These are phyloP conservation scores for Triadica sebifera DNA, from an alignment of 345 rosid species.

Conservation along the genomic window DNA sequence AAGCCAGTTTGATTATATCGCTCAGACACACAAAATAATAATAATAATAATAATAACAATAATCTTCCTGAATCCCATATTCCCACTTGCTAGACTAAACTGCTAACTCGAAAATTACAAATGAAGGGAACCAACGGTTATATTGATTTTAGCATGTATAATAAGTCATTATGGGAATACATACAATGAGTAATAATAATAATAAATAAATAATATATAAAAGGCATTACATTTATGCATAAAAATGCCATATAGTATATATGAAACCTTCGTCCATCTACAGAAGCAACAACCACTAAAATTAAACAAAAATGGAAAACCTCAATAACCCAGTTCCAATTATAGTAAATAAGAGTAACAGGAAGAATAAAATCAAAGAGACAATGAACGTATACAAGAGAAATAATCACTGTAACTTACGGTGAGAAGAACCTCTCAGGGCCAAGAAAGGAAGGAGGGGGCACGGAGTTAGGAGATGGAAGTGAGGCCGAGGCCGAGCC, in stretches of 20 bases:
- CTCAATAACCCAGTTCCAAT: not conserved
- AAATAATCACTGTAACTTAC: conserved; percentile 35
- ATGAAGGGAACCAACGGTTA: not conserved
- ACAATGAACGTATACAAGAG: not conserved
- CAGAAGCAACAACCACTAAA: not conserved
- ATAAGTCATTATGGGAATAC: not conserved
- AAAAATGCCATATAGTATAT: not conserved
- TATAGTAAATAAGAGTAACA: not conserved
- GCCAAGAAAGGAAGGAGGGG: conserved; percentile 37
- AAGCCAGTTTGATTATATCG: not conserved
- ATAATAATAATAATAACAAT: too few relatives aligned
- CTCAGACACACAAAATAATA: too few relatives aligned
- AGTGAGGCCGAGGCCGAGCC: conserved; percentile 36
- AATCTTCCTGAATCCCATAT: not conserved
- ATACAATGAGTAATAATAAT: not conserved
- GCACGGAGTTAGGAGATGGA: conserved; percentile 31
- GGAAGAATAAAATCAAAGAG: not conserved
- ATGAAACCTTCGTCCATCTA: not conserved
- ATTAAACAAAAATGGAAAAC: not conserved
- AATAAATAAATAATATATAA: too few relatives aligned
- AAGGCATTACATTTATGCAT: too few relatives aligned
- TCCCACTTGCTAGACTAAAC: not conserved
- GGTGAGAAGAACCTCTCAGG: conserved; percentile 43
- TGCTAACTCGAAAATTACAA: not conserved
- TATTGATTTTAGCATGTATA: not conserved